These are phyloP conservation scores for Lepidium africanum DNA, from an alignment of 345 rosid species.

Conservation along the genomic window DNA sequence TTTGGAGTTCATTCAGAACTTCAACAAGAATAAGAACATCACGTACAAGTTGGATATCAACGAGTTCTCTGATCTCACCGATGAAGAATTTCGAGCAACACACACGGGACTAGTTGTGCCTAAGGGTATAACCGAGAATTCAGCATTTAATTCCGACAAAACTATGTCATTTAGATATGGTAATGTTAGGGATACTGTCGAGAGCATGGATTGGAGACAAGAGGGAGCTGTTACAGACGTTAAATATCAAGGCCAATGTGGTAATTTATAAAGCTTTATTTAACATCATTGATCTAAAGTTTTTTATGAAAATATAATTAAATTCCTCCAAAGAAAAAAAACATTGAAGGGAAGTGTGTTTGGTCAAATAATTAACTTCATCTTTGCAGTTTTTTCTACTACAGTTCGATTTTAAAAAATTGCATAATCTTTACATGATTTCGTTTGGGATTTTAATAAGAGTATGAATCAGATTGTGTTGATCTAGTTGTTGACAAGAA, in stretches of 20 bases:
- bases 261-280: constrained; percentile 6
- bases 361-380: no score
- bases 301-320: no score
- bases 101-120: constrained; percentile 26
- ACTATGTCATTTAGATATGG: constrained; percentile 14
- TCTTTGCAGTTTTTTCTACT: no score
- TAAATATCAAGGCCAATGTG: constrained; percentile 39
- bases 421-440: no score
- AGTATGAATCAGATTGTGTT: no score
- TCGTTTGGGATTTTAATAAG: no score
- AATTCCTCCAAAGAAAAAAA: no score
- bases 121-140: neutral
- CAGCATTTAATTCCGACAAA: neutral
- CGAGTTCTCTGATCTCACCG: constrained; percentile 41
- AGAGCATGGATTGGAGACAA: constrained; percentile 36
- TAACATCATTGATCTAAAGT: no score
- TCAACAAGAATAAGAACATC: constrained; percentile 23
- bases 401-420: no score
- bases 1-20: constrained; percentile 30
- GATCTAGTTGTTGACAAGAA: no score
- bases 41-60: constrained; percentile 35
- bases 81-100: constrained; percentile 36
- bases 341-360: no score
- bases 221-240: constrained; percentile 37
- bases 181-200: constrained; percentile 20